Conservation (phyloP, 805 yeast genomes). For the Metschnikowia vanudenii region DNA sequence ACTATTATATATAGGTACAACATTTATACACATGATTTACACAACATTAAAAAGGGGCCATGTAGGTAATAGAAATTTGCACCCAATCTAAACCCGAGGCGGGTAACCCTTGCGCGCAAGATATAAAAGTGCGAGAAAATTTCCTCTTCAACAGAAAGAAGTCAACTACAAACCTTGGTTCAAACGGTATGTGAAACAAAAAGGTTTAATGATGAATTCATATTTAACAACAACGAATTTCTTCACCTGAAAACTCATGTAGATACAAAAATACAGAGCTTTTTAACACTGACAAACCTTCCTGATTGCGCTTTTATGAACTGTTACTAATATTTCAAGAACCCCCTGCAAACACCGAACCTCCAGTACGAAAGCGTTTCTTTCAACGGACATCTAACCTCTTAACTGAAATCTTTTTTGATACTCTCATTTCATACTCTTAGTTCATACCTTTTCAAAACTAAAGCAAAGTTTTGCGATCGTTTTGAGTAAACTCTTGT, state of each 20-base stretch:
- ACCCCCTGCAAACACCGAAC: background rate
- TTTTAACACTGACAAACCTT: slow-evolving; percentile 58
- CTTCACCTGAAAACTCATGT: slow-evolving; percentile 67
- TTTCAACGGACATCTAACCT: background rate
- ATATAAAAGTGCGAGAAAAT: slow-evolving; percentile 11
- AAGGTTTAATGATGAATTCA: slow-evolving; percentile 20
- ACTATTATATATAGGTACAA: slow-evolving; percentile 2
- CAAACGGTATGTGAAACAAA: slow-evolving; percentile 18
- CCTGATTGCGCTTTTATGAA: background rate
- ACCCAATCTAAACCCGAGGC: slow-evolving; percentile 10
- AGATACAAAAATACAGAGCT: slow-evolving; percentile 62
- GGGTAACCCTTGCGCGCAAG: slow-evolving; percentile 17
- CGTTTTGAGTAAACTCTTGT: background rate
- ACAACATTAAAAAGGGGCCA: background rate
- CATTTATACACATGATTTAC: background rate
- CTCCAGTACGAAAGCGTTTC: background rate
- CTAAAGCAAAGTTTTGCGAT: background rate
- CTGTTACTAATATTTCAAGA: slow-evolving; percentile 14
- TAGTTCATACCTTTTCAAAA: background rate
- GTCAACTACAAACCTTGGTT: background rate
- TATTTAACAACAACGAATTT: slow-evolving; percentile 48
- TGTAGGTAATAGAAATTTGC: slow-evolving; percentile 1
- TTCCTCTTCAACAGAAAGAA: background rate
- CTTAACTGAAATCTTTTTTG: too few species aligned
- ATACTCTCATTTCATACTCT: background rate